Conservation (phyloP, 1,284 basidiomycete species). For the Puccinia polysora region DNA sequence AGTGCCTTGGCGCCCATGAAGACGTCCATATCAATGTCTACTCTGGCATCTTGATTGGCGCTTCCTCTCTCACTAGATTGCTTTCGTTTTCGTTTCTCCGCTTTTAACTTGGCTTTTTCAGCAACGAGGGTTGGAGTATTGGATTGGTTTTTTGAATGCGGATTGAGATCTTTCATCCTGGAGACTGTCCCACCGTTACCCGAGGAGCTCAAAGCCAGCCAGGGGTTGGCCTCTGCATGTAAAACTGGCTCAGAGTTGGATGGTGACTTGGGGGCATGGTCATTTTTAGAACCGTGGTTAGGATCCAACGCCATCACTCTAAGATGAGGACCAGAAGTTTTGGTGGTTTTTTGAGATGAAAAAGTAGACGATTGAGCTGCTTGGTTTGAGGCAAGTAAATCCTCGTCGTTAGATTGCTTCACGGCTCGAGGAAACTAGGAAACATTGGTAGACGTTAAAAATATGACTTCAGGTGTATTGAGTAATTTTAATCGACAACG, state of each 20-base stretch:
- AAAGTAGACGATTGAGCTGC: not conserved
- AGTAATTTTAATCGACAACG: not conserved
- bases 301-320: not conserved
- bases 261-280: not conserved
- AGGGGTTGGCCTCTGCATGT: constrained; percentile 19
- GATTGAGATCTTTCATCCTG: constrained; percentile 18
- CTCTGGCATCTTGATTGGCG: constrained; percentile 21
- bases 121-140: constrained; percentile 13
- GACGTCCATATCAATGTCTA: constrained; percentile 19
- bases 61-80: constrained; percentile 1
- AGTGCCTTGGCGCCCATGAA: constrained; percentile 14
- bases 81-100: constrained; percentile 22
- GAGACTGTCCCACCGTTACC: constrained; percentile 19
- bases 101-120: constrained; percentile 39
- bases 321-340: constrained; percentile 18
- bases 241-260: not conserved
- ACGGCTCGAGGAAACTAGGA: constrained; percentile 3
- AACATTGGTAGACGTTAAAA: not conserved
- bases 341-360: constrained; percentile 11
- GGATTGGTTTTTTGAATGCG: not conserved
- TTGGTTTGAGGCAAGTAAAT: not conserved
- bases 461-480: not conserved
- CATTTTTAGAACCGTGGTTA: not conserved
- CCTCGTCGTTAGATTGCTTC: not conserved
- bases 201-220: constrained; percentile 5